phyloP scores from a whole-genome alignment of 164 flowering plant genomes.

The Euptelea pleiosperma region DNA sequence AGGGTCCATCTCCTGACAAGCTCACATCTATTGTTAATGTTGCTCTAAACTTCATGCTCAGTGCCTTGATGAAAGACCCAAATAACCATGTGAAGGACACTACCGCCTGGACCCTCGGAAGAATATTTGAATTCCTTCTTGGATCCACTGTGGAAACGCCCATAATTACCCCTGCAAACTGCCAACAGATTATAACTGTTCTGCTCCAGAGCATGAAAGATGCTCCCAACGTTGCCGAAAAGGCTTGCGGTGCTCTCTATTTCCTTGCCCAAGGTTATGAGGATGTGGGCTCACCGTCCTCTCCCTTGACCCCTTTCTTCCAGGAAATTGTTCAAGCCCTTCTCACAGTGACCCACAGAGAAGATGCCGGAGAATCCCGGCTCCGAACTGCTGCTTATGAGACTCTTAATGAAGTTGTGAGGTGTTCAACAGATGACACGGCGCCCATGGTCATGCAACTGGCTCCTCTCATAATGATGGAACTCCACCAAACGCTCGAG shows the following conservation, averaged over 20 bases:
- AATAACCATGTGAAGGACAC: too few species aligned
- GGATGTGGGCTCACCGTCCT: conserved; percentile 39
- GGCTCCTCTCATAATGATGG: conserved; percentile 53
- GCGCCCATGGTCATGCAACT: conserved; percentile 55
- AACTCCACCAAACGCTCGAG: conserved; percentile 62
- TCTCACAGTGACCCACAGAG: conserved; percentile 53
- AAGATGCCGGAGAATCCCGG: conserved; percentile 65
- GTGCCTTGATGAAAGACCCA: conserved; percentile 56
- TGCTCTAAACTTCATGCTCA: conserved; percentile 60
- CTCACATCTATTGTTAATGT: conserved; percentile 46
- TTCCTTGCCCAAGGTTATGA: conserved; percentile 72
- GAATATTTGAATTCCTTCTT: conserved; percentile 69
- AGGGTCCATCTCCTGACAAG: conserved; percentile 71
- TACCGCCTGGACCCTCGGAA: conserved; percentile 74
- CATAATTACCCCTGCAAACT: conserved; percentile 48
- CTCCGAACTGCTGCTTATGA: conserved; percentile 68
- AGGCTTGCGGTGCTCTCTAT: conserved; percentile 74
- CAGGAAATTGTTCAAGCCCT: conserved; percentile 62
- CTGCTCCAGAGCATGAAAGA: conserved; percentile 68
- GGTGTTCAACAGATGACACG: conserved; percentile 64
- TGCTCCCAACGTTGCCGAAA: too few species aligned
- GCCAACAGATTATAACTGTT: conserved; percentile 56
- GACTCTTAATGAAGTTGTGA: conserved; percentile 69
- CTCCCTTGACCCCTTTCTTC: conserved; percentile 59
- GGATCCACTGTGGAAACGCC: conserved; percentile 47